A percentile compares a stretch with the other conserved stretches of the same genome.
Evolutionary conservation across 2,329 filamentous ascomycete genomes (phyloP).

Genomic region (Aspergillus fumigatus): DNA sequence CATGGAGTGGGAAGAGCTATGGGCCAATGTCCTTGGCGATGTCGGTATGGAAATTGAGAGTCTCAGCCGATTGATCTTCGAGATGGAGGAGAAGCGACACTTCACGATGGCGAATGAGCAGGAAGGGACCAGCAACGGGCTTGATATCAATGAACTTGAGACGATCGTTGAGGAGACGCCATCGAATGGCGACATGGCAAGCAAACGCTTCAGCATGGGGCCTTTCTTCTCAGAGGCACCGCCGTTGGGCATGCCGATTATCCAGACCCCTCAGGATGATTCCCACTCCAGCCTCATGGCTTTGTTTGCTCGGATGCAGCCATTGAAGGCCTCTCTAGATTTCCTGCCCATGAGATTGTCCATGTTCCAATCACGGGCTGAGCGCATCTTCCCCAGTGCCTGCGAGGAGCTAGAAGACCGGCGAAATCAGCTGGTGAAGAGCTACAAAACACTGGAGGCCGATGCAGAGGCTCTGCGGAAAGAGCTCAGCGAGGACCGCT

Average conservation of each 20-base stretch:
- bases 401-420: slow-evolving; percentile 82
- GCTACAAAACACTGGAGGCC: slow-evolving; percentile 80
- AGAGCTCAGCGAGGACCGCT: slow-evolving; percentile 90
- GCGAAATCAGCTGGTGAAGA: slow-evolving; percentile 69
- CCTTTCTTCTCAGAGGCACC: slow-evolving; percentile 52
- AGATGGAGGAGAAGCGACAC: slow-evolving; percentile 95
- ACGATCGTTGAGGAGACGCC: slow-evolving; percentile 90
- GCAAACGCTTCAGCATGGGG: slow-evolving; percentile 65
- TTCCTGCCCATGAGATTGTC: slow-evolving; percentile 93
- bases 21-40: slow-evolving; percentile 88
- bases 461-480: slow-evolving; percentile 86
- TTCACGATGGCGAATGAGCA: slow-evolving; percentile 65
- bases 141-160: slow-evolving; percentile 84
- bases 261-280: slow-evolving; percentile 66
- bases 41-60: slow-evolving; percentile 85
- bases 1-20: slow-evolving; percentile 98
- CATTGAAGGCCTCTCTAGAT: slow-evolving; percentile 84
- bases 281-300: slow-evolving; percentile 81
- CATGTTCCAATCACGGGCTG: slow-evolving; percentile 75
- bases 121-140: slow-evolving; percentile 40
- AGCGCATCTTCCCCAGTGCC: slow-evolving; percentile 77
- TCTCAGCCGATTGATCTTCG: slow-evolving; percentile 77
- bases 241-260: slow-evolving; percentile 35
- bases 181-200: slow-evolving; percentile 48
- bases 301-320: slow-evolving; percentile 92